Base-by-base conservation (phyloP, 352 stramenopile genomes). In the Pythium aphanidermatum region DNA sequence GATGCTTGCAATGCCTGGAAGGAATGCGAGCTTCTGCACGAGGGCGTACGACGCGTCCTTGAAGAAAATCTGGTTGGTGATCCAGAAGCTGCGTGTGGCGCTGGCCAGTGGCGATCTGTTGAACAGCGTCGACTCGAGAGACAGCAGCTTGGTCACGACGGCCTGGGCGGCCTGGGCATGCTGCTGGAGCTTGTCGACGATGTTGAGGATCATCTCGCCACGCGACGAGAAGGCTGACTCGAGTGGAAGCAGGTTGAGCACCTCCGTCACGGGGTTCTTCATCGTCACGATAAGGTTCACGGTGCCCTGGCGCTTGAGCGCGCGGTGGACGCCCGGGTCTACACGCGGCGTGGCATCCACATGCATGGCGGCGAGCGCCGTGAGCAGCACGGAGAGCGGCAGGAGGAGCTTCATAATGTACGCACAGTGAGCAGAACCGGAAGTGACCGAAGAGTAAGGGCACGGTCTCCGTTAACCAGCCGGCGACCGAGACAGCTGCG, bases 251-350 rank as follows among this genome's bases (percentile, higher is more conserved):
- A 42, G 27, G 27, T 36, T 40, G 29, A 67, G 13, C 11, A 46
- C 14, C 8, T 23, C 16, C 11, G 53, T 33, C 17, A 35, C 39
- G 33, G 40, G 39, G 17, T 33, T 24, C 46, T 58, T 61, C 33
- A 70, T 46, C 5, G 56, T 67, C 19, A 71, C 35, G 30, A 71
- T 65, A 41, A 71, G 49, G 50, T 71, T 55, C 30, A 68, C 58
- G 2, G 38, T 56, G 21, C 38, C 56, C 33, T 70, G 56, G 17
- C 46, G 20, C 6, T 49, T 47, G 3, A 70, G 44, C 29, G 56
- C 40, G 31, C 60, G 60, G 42, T 66, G 60, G 5, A 70, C 56
- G 23, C 24, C 21, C 7, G 51, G 29, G 40, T 66, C 24, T 30
- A 70, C 44, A 21, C 19, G 46, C 7, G 57, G 45, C 28, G 27